Conservation (phyloP, 2,329 filamentous ascomycete genomes). For the Tolypocladium sp. region DNA sequence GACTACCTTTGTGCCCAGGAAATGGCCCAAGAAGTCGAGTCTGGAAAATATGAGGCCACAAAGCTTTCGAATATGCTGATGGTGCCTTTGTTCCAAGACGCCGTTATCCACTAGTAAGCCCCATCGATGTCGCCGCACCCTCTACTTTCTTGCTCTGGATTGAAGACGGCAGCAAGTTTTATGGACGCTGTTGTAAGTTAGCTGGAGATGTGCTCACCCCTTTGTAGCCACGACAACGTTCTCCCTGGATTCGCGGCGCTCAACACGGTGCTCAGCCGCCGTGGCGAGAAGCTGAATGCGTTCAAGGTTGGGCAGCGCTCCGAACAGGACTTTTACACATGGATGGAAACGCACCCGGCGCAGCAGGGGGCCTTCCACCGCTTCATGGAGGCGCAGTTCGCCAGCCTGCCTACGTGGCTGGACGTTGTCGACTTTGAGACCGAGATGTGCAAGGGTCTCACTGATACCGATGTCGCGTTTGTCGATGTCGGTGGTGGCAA, state of each 20-base stretch:
- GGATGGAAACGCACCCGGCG: constrained; percentile 8
- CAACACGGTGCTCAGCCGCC: constrained; percentile 6
- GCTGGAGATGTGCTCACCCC: neutral
- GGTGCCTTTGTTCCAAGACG: constrained; percentile 7
- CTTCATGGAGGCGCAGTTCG: constrained; percentile 15
- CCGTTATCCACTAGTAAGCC: constrained; percentile 8
- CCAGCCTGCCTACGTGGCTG: constrained; percentile 13
- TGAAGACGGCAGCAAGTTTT: neutral
- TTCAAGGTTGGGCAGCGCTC: constrained; percentile 8
- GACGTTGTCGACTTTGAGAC: constrained; percentile 10
- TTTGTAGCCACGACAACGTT: constrained; percentile 8
- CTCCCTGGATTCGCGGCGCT: constrained; percentile 7
- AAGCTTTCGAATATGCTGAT: constrained; percentile 5
- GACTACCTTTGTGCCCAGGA: constrained; percentile 8
- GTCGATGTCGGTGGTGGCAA: constrained; percentile 12
- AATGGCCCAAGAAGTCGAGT: constrained; percentile 3
- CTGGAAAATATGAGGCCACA: constrained; percentile 4
- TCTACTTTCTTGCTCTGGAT: neutral
- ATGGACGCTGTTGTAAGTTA: neutral
- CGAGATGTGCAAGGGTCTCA: constrained; percentile 5
- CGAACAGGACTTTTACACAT: constrained; percentile 9
- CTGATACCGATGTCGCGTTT: constrained; percentile 3
- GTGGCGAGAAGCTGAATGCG: constrained; percentile 5
- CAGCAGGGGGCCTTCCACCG: constrained; percentile 13
- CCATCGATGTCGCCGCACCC: neutral